Evolutionary conservation across 106 monocot species (phyloP).

Genomic region (Narthecium ossifragum): DNA sequence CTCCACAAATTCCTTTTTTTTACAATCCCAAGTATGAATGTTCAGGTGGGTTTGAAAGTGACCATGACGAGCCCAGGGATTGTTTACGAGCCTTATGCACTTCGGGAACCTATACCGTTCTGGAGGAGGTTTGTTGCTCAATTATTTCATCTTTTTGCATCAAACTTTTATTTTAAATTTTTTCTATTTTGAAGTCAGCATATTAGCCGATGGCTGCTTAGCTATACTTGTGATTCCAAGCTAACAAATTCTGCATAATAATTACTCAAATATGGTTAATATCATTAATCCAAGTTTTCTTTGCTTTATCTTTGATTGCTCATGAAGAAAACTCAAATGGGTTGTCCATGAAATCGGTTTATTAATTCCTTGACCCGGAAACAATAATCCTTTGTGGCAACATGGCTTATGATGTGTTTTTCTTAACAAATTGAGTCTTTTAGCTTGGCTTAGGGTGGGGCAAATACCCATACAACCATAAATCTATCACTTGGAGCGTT

Average conservation of each 20-base stretch:
- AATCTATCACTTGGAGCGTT: no score
- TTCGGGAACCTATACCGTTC: constrained; percentile 56
- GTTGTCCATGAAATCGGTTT: no score
- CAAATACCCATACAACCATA: no score
- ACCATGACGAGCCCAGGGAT: constrained; percentile 71
- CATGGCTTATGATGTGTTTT: not conserved
- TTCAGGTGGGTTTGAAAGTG: constrained; percentile 49
- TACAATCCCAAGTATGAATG: no score
- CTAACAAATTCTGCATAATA: not conserved
- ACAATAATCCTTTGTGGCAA: not conserved
- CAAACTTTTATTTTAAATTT: not conserved
- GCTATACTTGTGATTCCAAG: not conserved
- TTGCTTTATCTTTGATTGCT: no score
- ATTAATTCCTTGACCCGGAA: no score
- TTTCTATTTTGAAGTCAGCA: no score
- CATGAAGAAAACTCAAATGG: no score
- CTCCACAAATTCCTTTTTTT: no score
- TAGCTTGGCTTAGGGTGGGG: not conserved
- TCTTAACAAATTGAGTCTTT: not conserved
- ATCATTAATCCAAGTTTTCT: no score
- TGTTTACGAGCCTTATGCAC: constrained; percentile 70
- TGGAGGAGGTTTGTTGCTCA: constrained; percentile 51
- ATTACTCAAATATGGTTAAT: no score
- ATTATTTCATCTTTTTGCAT: not conserved
- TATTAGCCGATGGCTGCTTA: no score